Conservation (phyloP, 2,329 filamentous ascomycete species). For the Monilinia fructicola region DNA sequence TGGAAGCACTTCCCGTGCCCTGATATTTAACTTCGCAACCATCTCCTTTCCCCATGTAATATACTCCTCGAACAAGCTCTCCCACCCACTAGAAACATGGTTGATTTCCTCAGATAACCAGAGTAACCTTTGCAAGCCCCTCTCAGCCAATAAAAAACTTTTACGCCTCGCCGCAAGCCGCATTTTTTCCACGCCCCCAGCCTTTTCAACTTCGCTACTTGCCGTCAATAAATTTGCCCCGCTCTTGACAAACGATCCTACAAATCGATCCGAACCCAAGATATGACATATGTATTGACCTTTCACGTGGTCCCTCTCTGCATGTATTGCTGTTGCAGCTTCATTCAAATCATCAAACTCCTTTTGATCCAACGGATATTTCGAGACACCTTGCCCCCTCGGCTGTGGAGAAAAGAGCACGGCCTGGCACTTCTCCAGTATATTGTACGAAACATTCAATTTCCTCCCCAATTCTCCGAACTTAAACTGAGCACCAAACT, state of each 20-base stretch:
- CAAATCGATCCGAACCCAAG: neutral
- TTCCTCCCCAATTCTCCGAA: neutral
- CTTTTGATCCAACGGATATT: neutral
- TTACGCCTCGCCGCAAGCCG: neutral
- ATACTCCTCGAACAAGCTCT: neutral
- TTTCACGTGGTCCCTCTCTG: neutral
- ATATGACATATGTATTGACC: neutral
- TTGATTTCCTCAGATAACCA: neutral
- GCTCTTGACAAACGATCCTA: constrained; percentile 11
- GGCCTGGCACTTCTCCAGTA: constrained; percentile 9
- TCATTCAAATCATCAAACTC: neutral
- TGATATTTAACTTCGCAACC: neutral
- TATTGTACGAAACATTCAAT: constrained; percentile 1
- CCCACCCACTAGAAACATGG: neutral
- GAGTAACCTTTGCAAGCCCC: neutral
- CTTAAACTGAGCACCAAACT: neutral
- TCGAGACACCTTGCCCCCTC: neutral
- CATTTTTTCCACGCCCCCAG: neutral
- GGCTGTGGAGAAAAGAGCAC: neutral
- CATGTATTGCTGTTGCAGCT: neutral
- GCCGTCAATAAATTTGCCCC: neutral
- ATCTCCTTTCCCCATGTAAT: neutral
- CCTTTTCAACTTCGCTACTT: neutral
- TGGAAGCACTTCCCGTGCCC: neutral
- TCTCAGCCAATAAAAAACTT: neutral